A percentile compares a stretch with the other conserved stretches of the same genome.
Evolutionary conservation across 2,329 filamentous ascomycete genomes (phyloP).

Genomic region (Gremmenia infestans): DNA sequence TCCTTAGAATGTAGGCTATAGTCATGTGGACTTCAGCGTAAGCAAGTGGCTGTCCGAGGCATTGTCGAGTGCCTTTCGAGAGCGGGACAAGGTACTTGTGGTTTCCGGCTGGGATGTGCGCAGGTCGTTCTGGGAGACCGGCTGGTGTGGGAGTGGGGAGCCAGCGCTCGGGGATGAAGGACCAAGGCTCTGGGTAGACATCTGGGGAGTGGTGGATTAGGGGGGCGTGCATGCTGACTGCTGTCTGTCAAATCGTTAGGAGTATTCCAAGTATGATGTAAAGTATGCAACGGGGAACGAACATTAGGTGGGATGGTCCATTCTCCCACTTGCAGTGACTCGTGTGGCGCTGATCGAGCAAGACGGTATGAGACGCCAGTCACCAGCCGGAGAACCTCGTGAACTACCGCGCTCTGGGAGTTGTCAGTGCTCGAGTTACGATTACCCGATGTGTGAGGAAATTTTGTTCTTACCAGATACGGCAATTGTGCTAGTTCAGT

Average conservation of each 20-base stretch:
- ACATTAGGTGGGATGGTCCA: conserved; percentile 12
- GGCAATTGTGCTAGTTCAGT: conserved; percentile 37
- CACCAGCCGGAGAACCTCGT: conserved; percentile 10
- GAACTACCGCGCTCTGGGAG: conserved; percentile 3
- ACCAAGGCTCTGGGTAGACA: conserved; percentile 11
- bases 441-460: not conserved
- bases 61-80: conserved; percentile 11
- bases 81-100: conserved; percentile 11
- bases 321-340: conserved; percentile 7
- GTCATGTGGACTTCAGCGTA: conserved; percentile 9
- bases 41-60: conserved; percentile 10
- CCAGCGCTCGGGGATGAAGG: conserved; percentile 17
- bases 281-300: not conserved
- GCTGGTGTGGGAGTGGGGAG: not conserved
- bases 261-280: not conserved
- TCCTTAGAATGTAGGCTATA: conserved; percentile 6
- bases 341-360: conserved; percentile 9
- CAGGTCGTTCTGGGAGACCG: not conserved
- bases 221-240: conserved; percentile 6
- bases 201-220: conserved; percentile 11
- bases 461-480: conserved; percentile 28
- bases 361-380: conserved; percentile 14
- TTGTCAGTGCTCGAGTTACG: not conserved
- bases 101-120: conserved; percentile 5
- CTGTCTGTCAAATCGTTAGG: conserved; percentile 3